Conservation (phyloP, 805 yeast species). For the Pichia paraexigua region DNA sequence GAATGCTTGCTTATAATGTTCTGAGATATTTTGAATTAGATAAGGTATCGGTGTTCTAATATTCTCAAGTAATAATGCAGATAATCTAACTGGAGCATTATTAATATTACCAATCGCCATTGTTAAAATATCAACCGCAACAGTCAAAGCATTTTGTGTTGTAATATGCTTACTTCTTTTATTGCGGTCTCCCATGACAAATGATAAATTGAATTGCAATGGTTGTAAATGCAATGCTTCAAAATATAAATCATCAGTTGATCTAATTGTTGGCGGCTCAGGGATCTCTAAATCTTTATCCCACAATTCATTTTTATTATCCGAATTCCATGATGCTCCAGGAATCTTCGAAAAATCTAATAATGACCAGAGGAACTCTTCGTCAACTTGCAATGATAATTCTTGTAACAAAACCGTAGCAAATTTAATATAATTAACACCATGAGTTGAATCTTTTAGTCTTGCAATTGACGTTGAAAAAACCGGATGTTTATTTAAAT, state of each 20-base stretch:
- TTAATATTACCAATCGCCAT: slow-evolving; percentile 97
- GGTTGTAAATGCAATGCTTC: slow-evolving; percentile 93
- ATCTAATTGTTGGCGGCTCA: slow-evolving; percentile 48
- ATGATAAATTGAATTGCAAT: slow-evolving; percentile 76
- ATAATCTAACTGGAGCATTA: slow-evolving; percentile 89
- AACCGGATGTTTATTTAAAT: slow-evolving; percentile 84
- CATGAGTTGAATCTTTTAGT: slow-evolving; percentile 84
- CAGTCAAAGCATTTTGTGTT: slow-evolving; percentile 60
- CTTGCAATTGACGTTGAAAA: slow-evolving; percentile 78
- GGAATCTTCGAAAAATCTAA: slow-evolving; percentile 76
- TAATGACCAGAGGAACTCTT: slow-evolving; percentile 78
- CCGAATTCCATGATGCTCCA: slow-evolving; percentile 66
- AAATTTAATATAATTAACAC: slow-evolving; percentile 82
- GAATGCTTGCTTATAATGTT: slow-evolving; percentile 89
- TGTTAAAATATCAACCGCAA: slow-evolving; percentile 75
- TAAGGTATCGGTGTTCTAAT: slow-evolving; percentile 78
- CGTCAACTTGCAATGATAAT: slow-evolving; percentile 87
- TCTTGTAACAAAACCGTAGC: slow-evolving; percentile 88
- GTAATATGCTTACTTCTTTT: slow-evolving; percentile 51
- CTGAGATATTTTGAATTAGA: slow-evolving; percentile 57
- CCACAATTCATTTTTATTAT: slow-evolving; percentile 38
- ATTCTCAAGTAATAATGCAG: slow-evolving; percentile 82
- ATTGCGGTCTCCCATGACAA: slow-evolving; percentile 73
- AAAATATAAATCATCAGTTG: slow-evolving; percentile 70
- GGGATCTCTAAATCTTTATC: slow-evolving; percentile 62